Conservation (phyloP, 495 filamentous ascomycete species). For the Cercophora newfieldiana region DNA sequence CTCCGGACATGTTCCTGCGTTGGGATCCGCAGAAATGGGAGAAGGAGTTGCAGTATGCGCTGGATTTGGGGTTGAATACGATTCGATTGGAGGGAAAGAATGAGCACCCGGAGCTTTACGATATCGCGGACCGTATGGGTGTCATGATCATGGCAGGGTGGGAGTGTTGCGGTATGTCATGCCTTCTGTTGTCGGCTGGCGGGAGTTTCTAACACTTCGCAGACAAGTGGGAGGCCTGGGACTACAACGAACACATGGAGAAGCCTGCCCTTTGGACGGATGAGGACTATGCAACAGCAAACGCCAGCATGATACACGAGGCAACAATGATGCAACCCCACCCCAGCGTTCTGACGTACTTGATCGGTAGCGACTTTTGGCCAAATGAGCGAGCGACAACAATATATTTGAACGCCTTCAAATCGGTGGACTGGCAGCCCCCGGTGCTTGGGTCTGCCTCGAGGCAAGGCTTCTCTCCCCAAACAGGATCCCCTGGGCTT, state of each 20-base stretch:
- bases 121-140: constrained; percentile 58
- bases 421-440: constrained; percentile 54
- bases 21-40: constrained; percentile 48
- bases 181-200: neutral
- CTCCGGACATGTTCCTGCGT: constrained; percentile 62
- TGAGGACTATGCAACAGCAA: constrained; percentile 55
- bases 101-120: constrained; percentile 61
- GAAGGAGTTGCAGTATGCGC: constrained; percentile 50
- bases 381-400: constrained; percentile 56
- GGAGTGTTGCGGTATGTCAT: constrained; percentile 55
- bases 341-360: constrained; percentile 55
- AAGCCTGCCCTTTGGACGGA: constrained; percentile 47
- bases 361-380: constrained; percentile 65
- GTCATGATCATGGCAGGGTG: constrained; percentile 65
- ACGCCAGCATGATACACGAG: constrained; percentile 59
- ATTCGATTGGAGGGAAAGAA: constrained; percentile 65
- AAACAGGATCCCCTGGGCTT: constrained; percentile 58
- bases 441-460: constrained; percentile 61
- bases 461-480: constrained; percentile 52
- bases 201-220: neutral
- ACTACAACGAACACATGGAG: constrained; percentile 57
- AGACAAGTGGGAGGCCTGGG: constrained; percentile 68
- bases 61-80: constrained; percentile 64
- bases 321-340: constrained; percentile 60
- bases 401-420: constrained; percentile 52